Evolutionary conservation across 352 stramenopile genomes (phyloP), one percentile per base, ranked within the genome.

Genomic region (Phytophthora cryptogea): DNA sequence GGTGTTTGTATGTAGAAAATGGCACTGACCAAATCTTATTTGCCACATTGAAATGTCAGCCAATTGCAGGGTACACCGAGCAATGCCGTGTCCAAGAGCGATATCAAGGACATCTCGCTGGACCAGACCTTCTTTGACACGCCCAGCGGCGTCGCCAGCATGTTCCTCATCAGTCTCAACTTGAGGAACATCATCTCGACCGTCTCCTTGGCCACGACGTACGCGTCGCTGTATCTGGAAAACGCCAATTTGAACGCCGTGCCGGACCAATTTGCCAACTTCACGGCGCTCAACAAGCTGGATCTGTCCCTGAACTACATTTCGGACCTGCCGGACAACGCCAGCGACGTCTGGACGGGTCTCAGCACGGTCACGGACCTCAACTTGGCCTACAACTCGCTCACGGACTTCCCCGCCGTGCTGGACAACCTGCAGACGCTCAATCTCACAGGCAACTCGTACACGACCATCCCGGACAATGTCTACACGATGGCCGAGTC

Each of bases 71-170:
- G 72, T 33, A 31, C 66, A 0, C 50, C 55, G 1, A 74, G 52
- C 7, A 47, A 59, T 14, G 61, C 66, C 3, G 72, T 61, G 3
- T 39, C 50, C 9, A 86, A 86, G 47, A 59, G 43, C 30, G 47
- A 63, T 4, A 58, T 88, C 16, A 78, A 85, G 68, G 69, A 86
- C 20, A 60, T 89, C 11, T 37, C 45, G 14, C 54, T 87, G 14
- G 79, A 88, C 48, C 63, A 79, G 52, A 70, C 41, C 0, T 85
- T 91, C 54, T 86, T 91, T 46, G 53, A 70, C 41, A 87, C 74
- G 8, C 78, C 74, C 9, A 51, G 46, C 10, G 9, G 30, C 10
- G 53, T 69, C 5, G 44, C 57, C 8, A 83, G 72, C 37, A 72
- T 80, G 74, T 75, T 64, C 42, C 42, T 80, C 3, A 36, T 74